Evolutionary conservation across 306 rosid genomes (phyloP).

Genomic region (Acacia confusa): DNA sequence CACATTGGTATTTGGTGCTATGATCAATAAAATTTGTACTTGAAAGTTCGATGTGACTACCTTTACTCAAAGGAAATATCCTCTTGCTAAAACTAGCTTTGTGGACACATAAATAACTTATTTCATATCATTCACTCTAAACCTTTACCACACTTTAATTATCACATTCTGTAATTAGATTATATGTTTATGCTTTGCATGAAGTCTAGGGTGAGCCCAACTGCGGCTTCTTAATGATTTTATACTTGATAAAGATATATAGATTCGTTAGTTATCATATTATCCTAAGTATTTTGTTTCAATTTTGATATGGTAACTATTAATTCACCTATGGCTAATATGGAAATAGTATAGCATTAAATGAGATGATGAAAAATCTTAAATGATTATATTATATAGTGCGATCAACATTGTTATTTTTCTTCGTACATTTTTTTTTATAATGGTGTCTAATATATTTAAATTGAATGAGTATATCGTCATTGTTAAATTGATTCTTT

Average conservation of each 20-base stretch:
- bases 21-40: neutral
- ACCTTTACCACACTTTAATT: neutral
- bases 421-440: neutral
- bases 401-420: neutral
- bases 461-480: neutral
- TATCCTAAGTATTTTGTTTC: neutral
- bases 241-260: neutral
- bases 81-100: neutral
- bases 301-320: slow-evolving; percentile 7
- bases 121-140: neutral
- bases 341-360: neutral
- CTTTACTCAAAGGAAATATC: neutral
- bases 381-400: neutral
- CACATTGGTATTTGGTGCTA: slow-evolving; percentile 14
- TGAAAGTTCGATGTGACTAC: neutral
- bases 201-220: neutral
- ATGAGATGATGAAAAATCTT: neutral
- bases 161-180: neutral
- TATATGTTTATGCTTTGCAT: neutral
- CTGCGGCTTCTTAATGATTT: neutral
- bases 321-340: slow-evolving; percentile 3
- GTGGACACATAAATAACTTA: neutral
- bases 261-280: neutral
- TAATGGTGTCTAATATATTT: neutral
- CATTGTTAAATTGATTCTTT: neutral